Conservation (phyloP, 345 rosid genomes). For the Hirschfeldia incana region DNA sequence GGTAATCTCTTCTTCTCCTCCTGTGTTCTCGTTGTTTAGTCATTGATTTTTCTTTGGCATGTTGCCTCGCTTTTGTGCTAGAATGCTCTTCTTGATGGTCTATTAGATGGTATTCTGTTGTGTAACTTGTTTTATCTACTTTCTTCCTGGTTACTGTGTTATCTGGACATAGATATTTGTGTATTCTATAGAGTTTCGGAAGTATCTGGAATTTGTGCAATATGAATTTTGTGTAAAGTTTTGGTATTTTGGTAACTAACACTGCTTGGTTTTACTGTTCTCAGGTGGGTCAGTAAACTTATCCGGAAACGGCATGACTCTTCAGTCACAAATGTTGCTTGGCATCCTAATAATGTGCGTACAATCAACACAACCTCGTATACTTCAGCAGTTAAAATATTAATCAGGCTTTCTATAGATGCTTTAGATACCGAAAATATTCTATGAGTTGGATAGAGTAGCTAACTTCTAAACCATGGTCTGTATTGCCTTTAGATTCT, state of each 20-base stretch:
- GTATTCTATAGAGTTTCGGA: no score
- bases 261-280: constrained; percentile 28
- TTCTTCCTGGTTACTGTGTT: no score
- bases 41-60: no score
- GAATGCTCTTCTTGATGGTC: no score
- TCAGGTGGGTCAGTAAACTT: constrained; percentile 99
- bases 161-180: no score
- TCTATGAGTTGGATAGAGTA: constrained; percentile 1
- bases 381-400: background rate
- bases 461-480: background rate
- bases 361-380: background rate
- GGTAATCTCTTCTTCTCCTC: constrained; percentile 48
- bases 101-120: no score
- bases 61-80: no score
- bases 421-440: background rate
- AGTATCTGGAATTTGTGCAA: no score
- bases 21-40: no score
- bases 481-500: constrained; percentile 55
- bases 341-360: constrained; percentile 91
- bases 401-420: background rate
- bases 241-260: constrained; percentile 11
- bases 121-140: no score
- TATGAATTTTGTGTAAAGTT: background rate
- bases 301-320: constrained; percentile 88
- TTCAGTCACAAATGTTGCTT: constrained; percentile 89